A percentile compares a stretch with the other conserved stretches of the same genome.
phyloP scores from a whole-genome alignment of 192 early-diverging fungal species.

The Backusella circina region DNA sequence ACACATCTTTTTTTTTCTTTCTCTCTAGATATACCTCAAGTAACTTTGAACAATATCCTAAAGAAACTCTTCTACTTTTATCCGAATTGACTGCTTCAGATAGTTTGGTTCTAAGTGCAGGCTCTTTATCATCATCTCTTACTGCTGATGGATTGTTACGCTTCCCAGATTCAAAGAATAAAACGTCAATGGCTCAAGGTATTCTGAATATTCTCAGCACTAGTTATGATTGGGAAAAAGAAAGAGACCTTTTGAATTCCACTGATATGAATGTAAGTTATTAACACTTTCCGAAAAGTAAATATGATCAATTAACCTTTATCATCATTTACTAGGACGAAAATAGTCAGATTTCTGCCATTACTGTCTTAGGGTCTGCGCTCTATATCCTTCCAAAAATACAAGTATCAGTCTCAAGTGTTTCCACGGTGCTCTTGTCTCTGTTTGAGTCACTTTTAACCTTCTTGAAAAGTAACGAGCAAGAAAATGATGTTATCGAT shows the following conservation, averaged over 20 bases:
- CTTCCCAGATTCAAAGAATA: constrained; percentile 34
- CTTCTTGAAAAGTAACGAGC: constrained; percentile 23
- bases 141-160: constrained; percentile 45
- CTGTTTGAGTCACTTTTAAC: constrained; percentile 28
- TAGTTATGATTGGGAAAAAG: constrained; percentile 45
- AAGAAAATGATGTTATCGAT: constrained; percentile 27
- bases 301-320: background rate
- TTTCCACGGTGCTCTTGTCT: constrained; percentile 23
- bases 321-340: background rate
- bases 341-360: constrained; percentile 17
- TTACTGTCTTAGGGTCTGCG: constrained; percentile 38
- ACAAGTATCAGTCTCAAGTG: constrained; percentile 25
- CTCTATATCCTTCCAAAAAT: constrained; percentile 44
- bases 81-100: constrained; percentile 42
- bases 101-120: constrained; percentile 31
- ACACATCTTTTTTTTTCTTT: background rate
- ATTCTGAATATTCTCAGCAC: constrained; percentile 36
- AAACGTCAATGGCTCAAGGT: constrained; percentile 32
- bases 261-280: constrained; percentile 35
- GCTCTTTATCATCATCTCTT: constrained; percentile 43
- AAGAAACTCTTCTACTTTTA: constrained; percentile 46
- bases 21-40: constrained; percentile 36
- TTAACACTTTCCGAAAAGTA: background rate
- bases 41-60: constrained; percentile 31
- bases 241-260: constrained; percentile 38